Conservation (phyloP, 441 rosid species). For the Aquilaria agallochum region DNA sequence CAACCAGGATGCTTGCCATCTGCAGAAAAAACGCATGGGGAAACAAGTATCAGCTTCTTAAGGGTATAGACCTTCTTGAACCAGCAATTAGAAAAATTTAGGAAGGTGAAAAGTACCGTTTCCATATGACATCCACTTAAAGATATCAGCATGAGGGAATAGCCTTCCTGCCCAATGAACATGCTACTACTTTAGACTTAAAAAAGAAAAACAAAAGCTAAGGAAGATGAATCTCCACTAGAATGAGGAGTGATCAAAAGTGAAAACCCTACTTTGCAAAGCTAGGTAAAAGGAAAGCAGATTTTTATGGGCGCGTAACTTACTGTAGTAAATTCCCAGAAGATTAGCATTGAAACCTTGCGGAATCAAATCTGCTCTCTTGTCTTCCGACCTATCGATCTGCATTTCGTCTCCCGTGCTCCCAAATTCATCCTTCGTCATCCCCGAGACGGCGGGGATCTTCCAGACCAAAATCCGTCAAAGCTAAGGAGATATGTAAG, state of each 20-base stretch:
- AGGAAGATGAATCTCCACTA: background rate
- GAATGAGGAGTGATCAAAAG: background rate
- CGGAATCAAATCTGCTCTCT: conserved; percentile 16
- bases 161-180: conserved; percentile 49
- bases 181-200: background rate
- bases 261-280: background rate
- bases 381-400: conserved; percentile 29
- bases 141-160: conserved; percentile 61
- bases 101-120: conserved; percentile 34
- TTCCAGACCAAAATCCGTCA: too few species aligned
- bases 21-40: conserved; percentile 22
- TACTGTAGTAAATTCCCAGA: conserved; percentile 57
- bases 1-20: conserved; percentile 98
- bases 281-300: background rate
- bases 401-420: conserved; percentile 42
- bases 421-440: conserved; percentile 32
- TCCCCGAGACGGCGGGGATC: conserved; percentile 3
- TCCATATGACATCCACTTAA: conserved; percentile 71
- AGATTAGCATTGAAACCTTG: conserved; percentile 40
- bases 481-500: too few species aligned
- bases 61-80: background rate
- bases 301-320: background rate
- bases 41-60: background rate
- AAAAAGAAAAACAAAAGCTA: background rate
- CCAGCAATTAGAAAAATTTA: background rate